A percentile compares a stretch with the other conserved stretches of the same genome.
Conservation (phyloP, 2,329 filamentous ascomycete genomes). For the Stachybotrys chartarum region DNA sequence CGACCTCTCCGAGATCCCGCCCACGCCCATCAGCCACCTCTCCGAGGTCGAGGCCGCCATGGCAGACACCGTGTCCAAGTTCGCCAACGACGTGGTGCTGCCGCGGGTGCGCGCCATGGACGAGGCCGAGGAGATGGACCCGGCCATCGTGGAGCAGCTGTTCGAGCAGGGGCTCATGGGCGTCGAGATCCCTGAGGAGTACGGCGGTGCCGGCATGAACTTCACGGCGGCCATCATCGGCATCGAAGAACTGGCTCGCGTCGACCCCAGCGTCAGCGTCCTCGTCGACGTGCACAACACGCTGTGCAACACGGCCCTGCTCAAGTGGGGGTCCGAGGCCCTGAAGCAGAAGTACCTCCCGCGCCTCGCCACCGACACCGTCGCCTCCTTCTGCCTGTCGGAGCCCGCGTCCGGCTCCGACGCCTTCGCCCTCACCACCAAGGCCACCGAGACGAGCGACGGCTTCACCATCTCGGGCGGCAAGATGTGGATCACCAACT, state of each 20-base stretch:
- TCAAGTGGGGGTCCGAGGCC: conserved; percentile 74
- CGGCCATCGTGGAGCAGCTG: conserved; percentile 76
- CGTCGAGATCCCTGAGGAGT: conserved; percentile 95
- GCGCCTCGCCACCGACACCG: conserved; percentile 80
- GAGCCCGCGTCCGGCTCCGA: conserved; percentile 92
- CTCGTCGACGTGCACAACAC: conserved; percentile 98
- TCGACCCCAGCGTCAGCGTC: conserved; percentile 92
- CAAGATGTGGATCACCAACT: conserved; percentile 99
- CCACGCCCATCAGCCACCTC: conserved; percentile 87
- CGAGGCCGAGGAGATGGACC: conserved; percentile 91
- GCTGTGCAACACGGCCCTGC: conserved; percentile 84
- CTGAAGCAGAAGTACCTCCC: conserved; percentile 84
- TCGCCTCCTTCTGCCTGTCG: conserved; percentile 87
- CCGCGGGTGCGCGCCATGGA: conserved; percentile 97
- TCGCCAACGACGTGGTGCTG: conserved; percentile 79
- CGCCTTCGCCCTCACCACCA: conserved; percentile 90
- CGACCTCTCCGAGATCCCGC: conserved; percentile 70
- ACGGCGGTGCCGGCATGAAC: conserved; percentile 95
- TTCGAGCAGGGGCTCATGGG: conserved; percentile 98
- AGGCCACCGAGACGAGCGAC: conserved; percentile 72
- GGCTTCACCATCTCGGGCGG: conserved; percentile 83
- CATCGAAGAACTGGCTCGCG: conserved; percentile 91
- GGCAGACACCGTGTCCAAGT: conserved; percentile 84
- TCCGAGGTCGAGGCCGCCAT: conserved; percentile 87
- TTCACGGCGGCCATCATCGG: conserved; percentile 94